Evolutionary conservation across 2,329 filamentous ascomycete species (phyloP).

Genomic region (Neonectria neomacrospora): DNA sequence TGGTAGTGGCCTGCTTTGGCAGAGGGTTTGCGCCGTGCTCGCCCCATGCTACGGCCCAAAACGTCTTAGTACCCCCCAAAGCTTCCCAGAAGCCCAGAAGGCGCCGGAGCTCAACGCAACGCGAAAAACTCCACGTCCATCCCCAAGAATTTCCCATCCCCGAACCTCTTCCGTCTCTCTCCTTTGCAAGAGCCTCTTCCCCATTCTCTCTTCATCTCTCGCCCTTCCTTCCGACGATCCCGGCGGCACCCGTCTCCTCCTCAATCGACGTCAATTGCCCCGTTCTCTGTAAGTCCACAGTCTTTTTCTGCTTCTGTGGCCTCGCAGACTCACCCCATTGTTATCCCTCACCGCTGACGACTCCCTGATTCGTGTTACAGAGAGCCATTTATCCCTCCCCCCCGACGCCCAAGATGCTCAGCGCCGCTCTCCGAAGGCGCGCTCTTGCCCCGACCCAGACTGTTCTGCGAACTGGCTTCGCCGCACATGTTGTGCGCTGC

Average conservation of each 20-base stretch:
- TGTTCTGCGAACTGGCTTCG: slow-evolving; percentile 62
- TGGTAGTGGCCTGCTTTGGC: slow-evolving; percentile 20
- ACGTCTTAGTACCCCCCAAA: slow-evolving; percentile 46
- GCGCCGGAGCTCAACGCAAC: slow-evolving; percentile 55
- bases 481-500: slow-evolving; percentile 68
- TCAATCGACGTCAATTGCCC: slow-evolving; percentile 43
- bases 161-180: slow-evolving; percentile 42
- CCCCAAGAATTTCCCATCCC: slow-evolving; percentile 54
- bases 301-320: slow-evolving; percentile 26
- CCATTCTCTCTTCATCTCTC: slow-evolving; percentile 47
- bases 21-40: slow-evolving; percentile 15
- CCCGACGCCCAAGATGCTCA: slow-evolving; percentile 62
- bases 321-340: slow-evolving; percentile 16
- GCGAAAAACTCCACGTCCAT: slow-evolving; percentile 53
- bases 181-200: slow-evolving; percentile 41
- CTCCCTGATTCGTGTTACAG: slow-evolving; percentile 29
- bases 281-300: slow-evolving; percentile 37
- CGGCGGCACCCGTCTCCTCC: slow-evolving; percentile 36
- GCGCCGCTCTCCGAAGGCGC: slow-evolving; percentile 72
- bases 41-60: slow-evolving; percentile 35
- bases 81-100: slow-evolving; percentile 49
- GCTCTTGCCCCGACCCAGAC: slow-evolving; percentile 63
- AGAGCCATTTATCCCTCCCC: slow-evolving; percentile 46
- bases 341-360: slow-evolving; percentile 36
- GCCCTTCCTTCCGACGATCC: slow-evolving; percentile 35